Evolutionary conservation across 305 asterid genomes (phyloP).

Genomic region (Galium porrigens): DNA sequence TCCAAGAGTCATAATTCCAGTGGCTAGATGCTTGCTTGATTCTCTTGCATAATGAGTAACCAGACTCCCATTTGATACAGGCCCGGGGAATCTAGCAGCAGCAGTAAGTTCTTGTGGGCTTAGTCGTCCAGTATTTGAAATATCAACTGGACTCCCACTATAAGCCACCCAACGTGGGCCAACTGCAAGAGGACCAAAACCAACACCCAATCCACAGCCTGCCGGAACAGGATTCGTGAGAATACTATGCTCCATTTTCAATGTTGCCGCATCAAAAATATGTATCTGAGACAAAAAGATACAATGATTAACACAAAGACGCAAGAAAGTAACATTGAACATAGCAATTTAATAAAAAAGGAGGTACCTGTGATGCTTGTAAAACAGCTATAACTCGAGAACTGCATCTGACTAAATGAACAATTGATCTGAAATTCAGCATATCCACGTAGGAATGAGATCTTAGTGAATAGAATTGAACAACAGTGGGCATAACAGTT

Average conservation of each 20-base stretch:
- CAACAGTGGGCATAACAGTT: conserved; percentile 49
- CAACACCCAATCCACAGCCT: conserved; percentile 47
- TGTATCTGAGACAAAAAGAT: conserved; percentile 42
- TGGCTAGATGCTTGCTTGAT: conserved; percentile 88
- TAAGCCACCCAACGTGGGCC: conserved; percentile 96
- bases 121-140: conserved; percentile 48
- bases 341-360: conserved; percentile 5
- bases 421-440: conserved; percentile 67
- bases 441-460: conserved; percentile 69
- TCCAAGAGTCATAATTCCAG: conserved; percentile 76
- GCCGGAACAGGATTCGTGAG: conserved; percentile 60
- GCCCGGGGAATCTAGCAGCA: conserved; percentile 40
- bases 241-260: conserved; percentile 62
- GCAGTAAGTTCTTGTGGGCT: conserved; percentile 66
- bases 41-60: conserved; percentile 91
- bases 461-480: conserved; percentile 77
- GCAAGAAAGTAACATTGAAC: background rate
- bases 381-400: conserved; percentile 63
- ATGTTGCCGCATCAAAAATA: conserved; percentile 62
- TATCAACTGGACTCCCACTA: conserved; percentile 67
- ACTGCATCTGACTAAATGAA: conserved; percentile 75
- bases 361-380: conserved; percentile 72
- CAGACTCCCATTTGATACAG: conserved; percentile 60
- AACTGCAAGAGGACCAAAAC: conserved; percentile 84
- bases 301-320: conserved; percentile 7